Percentiles rank a stretch among this genome's conserved stretches.
Evolutionary conservation across 2,329 filamentous ascomycete species (phyloP).

Genomic region (Penicillium sp.): DNA sequence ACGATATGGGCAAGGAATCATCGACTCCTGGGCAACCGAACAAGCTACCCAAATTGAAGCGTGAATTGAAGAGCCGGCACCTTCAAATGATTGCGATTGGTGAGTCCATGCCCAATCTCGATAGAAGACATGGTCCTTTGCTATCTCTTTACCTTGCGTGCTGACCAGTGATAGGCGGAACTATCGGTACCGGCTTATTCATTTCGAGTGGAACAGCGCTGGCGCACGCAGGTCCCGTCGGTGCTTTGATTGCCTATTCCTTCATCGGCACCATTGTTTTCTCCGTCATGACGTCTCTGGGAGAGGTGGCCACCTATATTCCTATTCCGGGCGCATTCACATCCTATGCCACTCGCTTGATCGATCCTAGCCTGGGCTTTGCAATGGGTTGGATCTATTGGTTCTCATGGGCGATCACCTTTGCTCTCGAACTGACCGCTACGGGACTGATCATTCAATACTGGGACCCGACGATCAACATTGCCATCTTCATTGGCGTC

Average conservation of each 20-base stretch:
- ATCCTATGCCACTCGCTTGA: conserved; percentile 9
- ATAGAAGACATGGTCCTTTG: no score
- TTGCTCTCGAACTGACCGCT: conserved; percentile 9
- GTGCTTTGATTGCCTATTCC: conserved; percentile 8
- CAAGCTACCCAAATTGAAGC: conserved; percentile 3
- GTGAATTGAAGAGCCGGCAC: conserved; percentile 13
- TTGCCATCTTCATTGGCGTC: conserved; percentile 8
- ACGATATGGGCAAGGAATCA: background rate
- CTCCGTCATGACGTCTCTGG: conserved; percentile 11
- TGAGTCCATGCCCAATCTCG: background rate
- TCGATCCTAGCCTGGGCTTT: conserved; percentile 12
- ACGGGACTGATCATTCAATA: conserved; percentile 12
- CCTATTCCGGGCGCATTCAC: conserved; percentile 11
- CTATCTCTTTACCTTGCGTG: background rate
- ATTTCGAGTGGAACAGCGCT: conserved; percentile 11
- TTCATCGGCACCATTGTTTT: conserved; percentile 12
- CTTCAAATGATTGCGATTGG: conserved; percentile 4
- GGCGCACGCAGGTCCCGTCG: conserved; percentile 8
- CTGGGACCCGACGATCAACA: conserved; percentile 8
- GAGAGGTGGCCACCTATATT: conserved; percentile 11
- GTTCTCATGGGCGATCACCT: conserved; percentile 12
- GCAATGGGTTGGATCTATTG: conserved; percentile 15
- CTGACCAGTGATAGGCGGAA: conserved; percentile 1
- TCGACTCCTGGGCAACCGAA: background rate
- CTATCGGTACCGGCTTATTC: conserved; percentile 14